A percentile compares a stretch with the other conserved stretches of the same genome.
Conservation (phyloP, 129 eudicot genomes). For the Silybum marianum region DNA sequence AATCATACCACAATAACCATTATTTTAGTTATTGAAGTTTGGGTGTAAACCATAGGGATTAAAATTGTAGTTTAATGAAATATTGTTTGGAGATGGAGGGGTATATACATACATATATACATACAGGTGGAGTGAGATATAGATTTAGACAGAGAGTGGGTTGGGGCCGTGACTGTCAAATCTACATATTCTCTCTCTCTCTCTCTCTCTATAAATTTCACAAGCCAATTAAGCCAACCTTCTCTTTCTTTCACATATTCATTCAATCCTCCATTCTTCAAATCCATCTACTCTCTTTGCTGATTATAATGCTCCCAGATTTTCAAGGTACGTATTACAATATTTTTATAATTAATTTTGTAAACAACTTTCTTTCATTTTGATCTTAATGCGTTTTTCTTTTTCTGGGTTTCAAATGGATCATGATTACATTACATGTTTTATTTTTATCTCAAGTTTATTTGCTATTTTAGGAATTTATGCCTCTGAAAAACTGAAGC, state of each 20-base stretch:
- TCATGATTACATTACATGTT: conserved; percentile 12
- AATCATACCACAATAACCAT: too few species aligned
- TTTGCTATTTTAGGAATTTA: conserved; percentile 27
- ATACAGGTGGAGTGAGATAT: conserved; percentile 5
- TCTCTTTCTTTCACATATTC: conserved; percentile 17
- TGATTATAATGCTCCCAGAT: conserved; percentile 46
- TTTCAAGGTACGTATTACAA: conserved; percentile 50
- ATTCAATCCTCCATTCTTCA: conserved; percentile 34
- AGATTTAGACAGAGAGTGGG: conserved; percentile 40
- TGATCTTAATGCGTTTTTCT: conserved; percentile 1
- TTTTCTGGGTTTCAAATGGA: conserved; percentile 12
- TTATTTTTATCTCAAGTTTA: conserved; percentile 12
- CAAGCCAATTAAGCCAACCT: not conserved
- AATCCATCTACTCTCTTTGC: conserved; percentile 21
- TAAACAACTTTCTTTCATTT: not conserved
- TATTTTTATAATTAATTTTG: not conserved
- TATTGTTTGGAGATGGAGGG: not conserved
- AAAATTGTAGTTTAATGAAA: not conserved
- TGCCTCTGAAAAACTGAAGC: conserved; percentile 38
- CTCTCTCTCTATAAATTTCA: conserved; percentile 19
- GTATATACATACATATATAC: conserved; percentile 3
- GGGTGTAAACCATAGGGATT: too few species aligned
- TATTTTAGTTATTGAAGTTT: too few species aligned
- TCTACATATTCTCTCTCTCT: conserved; percentile 62
- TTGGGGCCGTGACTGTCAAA: conserved; percentile 67